Base-by-base conservation (phyloP, 1,284 basidiomycete genomes). In the Papiliotrema nemorosa region DNA sequence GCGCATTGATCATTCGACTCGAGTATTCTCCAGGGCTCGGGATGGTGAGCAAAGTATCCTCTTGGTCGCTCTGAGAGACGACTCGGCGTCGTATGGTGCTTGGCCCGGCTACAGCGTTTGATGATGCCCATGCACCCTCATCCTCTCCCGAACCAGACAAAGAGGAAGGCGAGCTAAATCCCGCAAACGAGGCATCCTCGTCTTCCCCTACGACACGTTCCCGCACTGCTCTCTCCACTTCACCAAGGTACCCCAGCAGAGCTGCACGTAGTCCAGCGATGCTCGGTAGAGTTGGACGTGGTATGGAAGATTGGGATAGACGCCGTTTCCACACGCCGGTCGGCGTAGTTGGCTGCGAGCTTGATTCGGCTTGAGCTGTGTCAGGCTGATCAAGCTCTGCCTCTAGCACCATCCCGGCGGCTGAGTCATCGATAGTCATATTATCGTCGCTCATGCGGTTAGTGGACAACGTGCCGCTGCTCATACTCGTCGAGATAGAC, bases 201-300 rank as follows among this genome's bases (percentile, higher is more conserved):
- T 22, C 27, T 14, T 48, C 37, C 6, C 46, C 46, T 13, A 18
- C 25, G 2, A 48, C 18, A 10, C 64, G 49, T n/a, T 59, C 64
- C 22, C 63, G 55, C 5, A 75, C 42, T 2, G 70, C 67, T 3
- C 59, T 47, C 47, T 75, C 73, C 1, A 72, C 67, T 50, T 75
- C 73, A 14, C 68, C 64, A 1, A 75, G 47, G 41, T 75, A 75
- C 2, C 69, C 69, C 2, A 75, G 55, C 0, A 75, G 55, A 6
- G 73, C 73, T 0, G 64, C 53, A 14, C 71, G 65, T 4, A 75
- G 61, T 13, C 64, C 64, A 0, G 64, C 52, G 10, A 64, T 57
- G 38, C 55, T 57, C 7, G 67, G 63, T 22, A 57, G 46, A 26
- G 50, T 43, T 35, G 50, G 56, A 22, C 43, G 20, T 49, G 53